Percentiles rank a stretch among this genome's conserved stretches.
Conservation (phyloP, 1,284 basidiomycete genomes). For the Polyporus tsugae region DNA sequence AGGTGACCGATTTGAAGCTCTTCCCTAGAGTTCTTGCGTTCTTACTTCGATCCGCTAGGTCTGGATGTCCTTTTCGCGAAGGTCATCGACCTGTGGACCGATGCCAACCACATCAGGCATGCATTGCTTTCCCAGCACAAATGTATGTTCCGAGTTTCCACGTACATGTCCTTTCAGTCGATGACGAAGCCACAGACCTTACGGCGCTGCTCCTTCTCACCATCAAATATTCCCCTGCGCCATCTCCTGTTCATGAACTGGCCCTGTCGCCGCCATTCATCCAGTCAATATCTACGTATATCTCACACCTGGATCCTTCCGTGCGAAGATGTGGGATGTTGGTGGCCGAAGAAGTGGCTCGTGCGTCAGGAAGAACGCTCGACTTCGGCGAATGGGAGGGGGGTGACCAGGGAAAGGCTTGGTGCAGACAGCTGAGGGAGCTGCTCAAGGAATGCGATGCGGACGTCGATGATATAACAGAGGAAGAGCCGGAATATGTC, state of each 20-base stretch:
- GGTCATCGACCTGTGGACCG: conserved; percentile 68
- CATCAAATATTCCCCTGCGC: conserved; percentile 64
- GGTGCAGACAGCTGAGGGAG: conserved; percentile 66
- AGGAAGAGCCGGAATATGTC: neutral
- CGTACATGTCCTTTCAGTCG: conserved; percentile 7
- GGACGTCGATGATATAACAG: conserved; percentile 45
- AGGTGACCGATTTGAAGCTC: conserved; percentile 40
- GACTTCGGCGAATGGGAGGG: conserved; percentile 90
- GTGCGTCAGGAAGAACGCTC: conserved; percentile 67
- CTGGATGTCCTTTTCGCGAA: conserved; percentile 56
- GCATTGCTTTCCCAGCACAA: conserved; percentile 74
- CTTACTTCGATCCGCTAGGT: conserved; percentile 42
- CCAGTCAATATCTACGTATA: conserved; percentile 77
- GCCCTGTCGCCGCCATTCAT: conserved; percentile 74
- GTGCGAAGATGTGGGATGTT: conserved; percentile 95
- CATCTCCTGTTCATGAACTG: conserved; percentile 48
- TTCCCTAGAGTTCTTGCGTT: neutral
- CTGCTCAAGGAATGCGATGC: conserved; percentile 61
- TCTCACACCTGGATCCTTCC: conserved; percentile 79
- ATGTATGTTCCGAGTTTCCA: conserved; percentile 52
- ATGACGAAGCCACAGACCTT: conserved; percentile 54
- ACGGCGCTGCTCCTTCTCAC: conserved; percentile 75
- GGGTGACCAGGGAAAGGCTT: conserved; percentile 69
- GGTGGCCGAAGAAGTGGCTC: conserved; percentile 83
- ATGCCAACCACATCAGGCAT: conserved; percentile 73